Evolutionary conservation across 176 grass and related monocot species (phyloP).

Genomic region (Echinochloa phyllopogon): DNA sequence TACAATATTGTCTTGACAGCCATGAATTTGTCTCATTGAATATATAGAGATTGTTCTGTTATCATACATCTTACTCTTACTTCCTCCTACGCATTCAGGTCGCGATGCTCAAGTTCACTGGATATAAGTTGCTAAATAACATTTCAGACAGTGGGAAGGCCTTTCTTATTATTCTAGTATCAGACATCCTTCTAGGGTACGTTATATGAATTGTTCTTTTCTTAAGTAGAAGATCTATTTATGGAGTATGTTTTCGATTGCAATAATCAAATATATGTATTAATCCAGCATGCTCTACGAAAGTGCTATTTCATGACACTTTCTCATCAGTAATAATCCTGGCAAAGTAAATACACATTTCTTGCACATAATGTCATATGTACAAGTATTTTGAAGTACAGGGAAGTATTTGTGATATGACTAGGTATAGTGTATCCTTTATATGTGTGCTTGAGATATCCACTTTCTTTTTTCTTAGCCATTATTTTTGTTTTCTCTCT

Average conservation of each 20-base stretch:
- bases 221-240: constrained; percentile 2
- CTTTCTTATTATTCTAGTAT: constrained; percentile 87
- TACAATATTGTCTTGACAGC: constrained; percentile 1
- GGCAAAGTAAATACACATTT: neutral
- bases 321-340: constrained; percentile 18
- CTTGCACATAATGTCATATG: constrained; percentile 13
- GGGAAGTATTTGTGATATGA: neutral
- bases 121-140: constrained; percentile 94
- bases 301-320: constrained; percentile 13
- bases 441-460: constrained; percentile 6
- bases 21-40: constrained; percentile 9
- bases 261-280: neutral
- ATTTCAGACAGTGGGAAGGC: constrained; percentile 89
- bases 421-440: constrained; percentile 7
- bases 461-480: neutral
- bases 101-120: constrained; percentile 97
- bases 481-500: neutral
- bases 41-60: constrained; percentile 21
- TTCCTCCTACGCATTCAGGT: constrained; percentile 56
- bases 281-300: constrained; percentile 16
- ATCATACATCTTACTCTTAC: constrained; percentile 32
- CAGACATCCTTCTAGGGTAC: constrained; percentile 95
- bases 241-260: constrained; percentile 9
- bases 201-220: constrained; percentile 40
- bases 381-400: neutral